Conservation (phyloP, 345 rosid species). For the Carallia pectinifolia region DNA sequence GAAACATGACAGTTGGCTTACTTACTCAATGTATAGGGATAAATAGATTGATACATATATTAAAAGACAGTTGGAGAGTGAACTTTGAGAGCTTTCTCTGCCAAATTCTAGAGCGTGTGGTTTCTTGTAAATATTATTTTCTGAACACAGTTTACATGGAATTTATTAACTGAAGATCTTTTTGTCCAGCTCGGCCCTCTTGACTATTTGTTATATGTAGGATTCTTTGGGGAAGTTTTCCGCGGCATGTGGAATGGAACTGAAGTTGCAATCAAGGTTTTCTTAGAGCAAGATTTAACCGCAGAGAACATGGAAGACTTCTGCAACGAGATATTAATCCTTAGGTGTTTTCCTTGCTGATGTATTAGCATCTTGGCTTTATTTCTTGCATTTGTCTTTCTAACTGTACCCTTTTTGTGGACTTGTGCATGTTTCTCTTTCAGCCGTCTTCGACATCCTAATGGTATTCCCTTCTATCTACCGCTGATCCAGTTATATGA, state of each 20-base stretch:
- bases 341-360: slow-evolving; percentile 53
- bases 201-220: slow-evolving; percentile 28
- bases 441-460: slow-evolving; percentile 98
- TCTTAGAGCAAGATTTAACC: slow-evolving; percentile 95
- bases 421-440: slow-evolving; percentile 30
- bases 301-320: slow-evolving; percentile 97
- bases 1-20: too few relatives aligned
- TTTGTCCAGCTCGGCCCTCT: neutral
- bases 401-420: slow-evolving; percentile 25
- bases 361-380: slow-evolving; percentile 13
- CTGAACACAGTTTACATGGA: too few relatives aligned
- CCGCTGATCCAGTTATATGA: too few relatives aligned
- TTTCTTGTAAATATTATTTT: too few relatives aligned
- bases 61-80: too few relatives aligned
- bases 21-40: too few relatives aligned
- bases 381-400: slow-evolving; percentile 28
- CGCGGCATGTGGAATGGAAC: slow-evolving; percentile 98
- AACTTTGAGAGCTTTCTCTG: too few relatives aligned
- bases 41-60: too few relatives aligned
- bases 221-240: slow-evolving; percentile 96
- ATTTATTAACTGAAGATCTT: neutral
- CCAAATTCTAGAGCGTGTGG: too few relatives aligned
- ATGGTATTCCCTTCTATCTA: slow-evolving; percentile 53
- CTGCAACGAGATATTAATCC: slow-evolving; percentile 96
- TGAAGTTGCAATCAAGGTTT: slow-evolving; percentile 93